Conservation (phyloP, 2,329 filamentous ascomycete species). For the Cladophialophora chaetospira region DNA sequence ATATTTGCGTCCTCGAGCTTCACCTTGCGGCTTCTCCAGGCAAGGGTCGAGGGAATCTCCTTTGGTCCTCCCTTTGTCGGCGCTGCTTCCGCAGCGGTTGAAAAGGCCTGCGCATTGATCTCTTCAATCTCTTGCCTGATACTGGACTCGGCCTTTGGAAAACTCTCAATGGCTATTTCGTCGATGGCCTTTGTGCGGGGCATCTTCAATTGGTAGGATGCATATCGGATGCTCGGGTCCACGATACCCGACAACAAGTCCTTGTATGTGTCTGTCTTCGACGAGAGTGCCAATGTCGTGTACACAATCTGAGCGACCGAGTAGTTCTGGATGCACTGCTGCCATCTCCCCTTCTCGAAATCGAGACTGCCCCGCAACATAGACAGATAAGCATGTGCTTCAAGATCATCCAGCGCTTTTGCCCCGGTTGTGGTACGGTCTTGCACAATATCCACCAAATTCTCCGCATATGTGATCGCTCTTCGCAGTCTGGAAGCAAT, state of each 20-base stretch:
- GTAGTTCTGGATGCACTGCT: slow-evolving; percentile 72
- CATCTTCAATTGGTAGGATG: slow-evolving; percentile 87
- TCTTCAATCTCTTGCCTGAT: slow-evolving; percentile 70
- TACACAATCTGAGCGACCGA: slow-evolving; percentile 81
- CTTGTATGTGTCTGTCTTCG: slow-evolving; percentile 76
- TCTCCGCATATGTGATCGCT: slow-evolving; percentile 68
- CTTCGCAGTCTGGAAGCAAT: slow-evolving; percentile 86
- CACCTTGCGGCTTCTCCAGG: slow-evolving; percentile 83
- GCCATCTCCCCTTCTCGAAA: slow-evolving; percentile 89
- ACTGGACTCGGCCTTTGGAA: slow-evolving; percentile 60
- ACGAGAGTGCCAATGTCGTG: slow-evolving; percentile 67
- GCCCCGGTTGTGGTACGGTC: slow-evolving; percentile 66
- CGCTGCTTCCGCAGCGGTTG: slow-evolving; percentile 52
- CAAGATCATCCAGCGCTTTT: slow-evolving; percentile 70
- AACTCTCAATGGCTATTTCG: slow-evolving; percentile 75
- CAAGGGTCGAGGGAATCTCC: slow-evolving; percentile 70
- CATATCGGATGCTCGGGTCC: slow-evolving; percentile 91
- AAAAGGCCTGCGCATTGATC: slow-evolving; percentile 67
- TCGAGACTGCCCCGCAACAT: slow-evolving; percentile 74
- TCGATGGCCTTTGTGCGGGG: slow-evolving; percentile 81
- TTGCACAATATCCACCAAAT: slow-evolving; percentile 67
- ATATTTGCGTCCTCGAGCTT: slow-evolving; percentile 92
- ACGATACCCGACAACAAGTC: slow-evolving; percentile 83
- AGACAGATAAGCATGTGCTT: slow-evolving; percentile 80
- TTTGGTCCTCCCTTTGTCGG: slow-evolving; percentile 49